A percentile compares a stretch with the other conserved stretches of the same genome.
Evolutionary conservation across 2,329 filamentous ascomycete species (phyloP).

Genomic region (Cryphonectria carpinicola): DNA sequence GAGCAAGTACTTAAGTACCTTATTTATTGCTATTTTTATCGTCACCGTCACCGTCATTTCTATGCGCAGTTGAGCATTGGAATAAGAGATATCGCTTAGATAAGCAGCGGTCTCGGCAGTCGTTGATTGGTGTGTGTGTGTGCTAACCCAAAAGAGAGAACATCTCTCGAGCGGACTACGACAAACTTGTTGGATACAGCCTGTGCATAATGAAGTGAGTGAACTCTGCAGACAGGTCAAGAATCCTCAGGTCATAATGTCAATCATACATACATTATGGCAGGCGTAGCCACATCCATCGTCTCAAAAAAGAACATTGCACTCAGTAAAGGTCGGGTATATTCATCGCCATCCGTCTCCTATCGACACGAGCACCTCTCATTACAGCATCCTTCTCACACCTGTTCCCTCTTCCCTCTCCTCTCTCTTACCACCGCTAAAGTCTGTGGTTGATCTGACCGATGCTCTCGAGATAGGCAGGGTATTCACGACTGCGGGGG

Average conservation of each 20-base stretch:
- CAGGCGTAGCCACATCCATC: neutral
- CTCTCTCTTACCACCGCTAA: neutral
- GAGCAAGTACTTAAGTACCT: too few relatives aligned
- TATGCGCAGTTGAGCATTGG: neutral
- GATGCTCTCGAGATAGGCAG: too few relatives aligned
- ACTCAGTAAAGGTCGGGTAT: neutral
- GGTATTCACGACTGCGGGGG: too few relatives aligned
- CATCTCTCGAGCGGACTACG: too few relatives aligned
- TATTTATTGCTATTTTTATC: neutral
- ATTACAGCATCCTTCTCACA: neutral
- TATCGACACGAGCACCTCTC: neutral
- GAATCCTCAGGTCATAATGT: neutral
- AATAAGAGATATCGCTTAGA: neutral
- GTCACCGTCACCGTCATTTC: neutral
- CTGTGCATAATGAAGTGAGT: neutral
- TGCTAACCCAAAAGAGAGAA: neutral
- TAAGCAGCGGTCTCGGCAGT: neutral
- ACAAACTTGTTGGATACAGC: neutral
- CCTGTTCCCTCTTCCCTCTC: too few relatives aligned
- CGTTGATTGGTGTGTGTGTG: neutral
- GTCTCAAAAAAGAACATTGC: neutral
- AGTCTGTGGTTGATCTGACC: too few relatives aligned
- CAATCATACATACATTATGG: neutral
- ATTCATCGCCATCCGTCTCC: neutral
- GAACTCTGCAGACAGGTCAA: neutral